These are phyloP conservation scores for Syzygium grande DNA, from an alignment of 345 rosid species.

Conservation along the genomic window DNA sequence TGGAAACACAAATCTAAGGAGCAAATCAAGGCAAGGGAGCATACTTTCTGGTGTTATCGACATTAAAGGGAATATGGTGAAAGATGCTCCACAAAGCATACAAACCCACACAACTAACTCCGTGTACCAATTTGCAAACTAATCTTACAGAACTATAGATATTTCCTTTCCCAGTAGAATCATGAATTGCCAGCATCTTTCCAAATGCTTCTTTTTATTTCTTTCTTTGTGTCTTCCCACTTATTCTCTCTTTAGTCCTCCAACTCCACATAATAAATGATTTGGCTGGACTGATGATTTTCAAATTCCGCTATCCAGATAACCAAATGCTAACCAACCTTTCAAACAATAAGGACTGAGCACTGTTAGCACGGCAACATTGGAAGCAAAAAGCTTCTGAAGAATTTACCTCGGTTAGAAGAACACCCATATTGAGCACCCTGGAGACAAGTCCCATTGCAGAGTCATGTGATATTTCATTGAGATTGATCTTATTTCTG, in stretches of 20 bases:
- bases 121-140: not conserved
- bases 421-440: constrained; percentile 69
- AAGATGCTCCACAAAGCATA: not conserved
- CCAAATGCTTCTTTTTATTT: not conserved
- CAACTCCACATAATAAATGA: not conserved
- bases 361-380: not conserved
- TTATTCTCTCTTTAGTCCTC: not conserved
- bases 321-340: not conserved
- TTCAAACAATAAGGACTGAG: not conserved
- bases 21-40: not conserved
- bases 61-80: not conserved
- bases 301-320: not conserved
- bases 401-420: constrained; percentile 67
- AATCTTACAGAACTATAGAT: not conserved
- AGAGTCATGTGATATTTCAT: constrained; percentile 89
- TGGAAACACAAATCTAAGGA: not conserved
- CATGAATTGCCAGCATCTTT: not conserved
- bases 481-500: constrained; percentile 79
- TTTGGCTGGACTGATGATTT: not conserved
- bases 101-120: not conserved
- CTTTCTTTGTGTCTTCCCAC: not conserved
- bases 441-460: constrained; percentile 74
- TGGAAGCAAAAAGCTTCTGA: not conserved
- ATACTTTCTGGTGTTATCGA: not conserved
- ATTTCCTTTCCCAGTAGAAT: not conserved